Percentiles rank a stretch among this genome's conserved stretches.
These are phyloP conservation scores for Brassica napus DNA, from an alignment of 345 rosid genomes.

Conservation along the genomic window Da-Ae NC_063442.1:9677001-9677500, in stretches of 20 bases:
- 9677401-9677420: constrained; percentile 37
- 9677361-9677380: constrained; percentile 20
- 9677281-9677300: constrained; percentile 30
- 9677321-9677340: constrained; percentile 37
- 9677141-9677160: too few relatives aligned
- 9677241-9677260: constrained; percentile 26
- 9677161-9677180: too few relatives aligned
- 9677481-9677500: constrained; percentile 44
- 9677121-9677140: too few relatives aligned
- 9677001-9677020: too few relatives aligned
- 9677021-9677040: too few relatives aligned
- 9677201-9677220: constrained; percentile 10
- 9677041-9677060: too few relatives aligned
- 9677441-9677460: constrained; percentile 26
- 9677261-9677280: constrained; percentile 13
- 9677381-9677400: constrained; percentile 27
- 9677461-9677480: constrained; percentile 34
- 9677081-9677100: too few relatives aligned
- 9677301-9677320: constrained; percentile 28
- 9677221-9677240: constrained; percentile 18
- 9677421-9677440: constrained; percentile 24
- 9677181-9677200: neutral
- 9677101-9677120: too few relatives aligned
- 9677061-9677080: too few relatives aligned
- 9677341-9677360: constrained; percentile 16